Evolutionary conservation across 345 rosid species (phyloP), one percentile per base, ranked within the genome.

Genomic region (Corchorus capsularis): DNA sequence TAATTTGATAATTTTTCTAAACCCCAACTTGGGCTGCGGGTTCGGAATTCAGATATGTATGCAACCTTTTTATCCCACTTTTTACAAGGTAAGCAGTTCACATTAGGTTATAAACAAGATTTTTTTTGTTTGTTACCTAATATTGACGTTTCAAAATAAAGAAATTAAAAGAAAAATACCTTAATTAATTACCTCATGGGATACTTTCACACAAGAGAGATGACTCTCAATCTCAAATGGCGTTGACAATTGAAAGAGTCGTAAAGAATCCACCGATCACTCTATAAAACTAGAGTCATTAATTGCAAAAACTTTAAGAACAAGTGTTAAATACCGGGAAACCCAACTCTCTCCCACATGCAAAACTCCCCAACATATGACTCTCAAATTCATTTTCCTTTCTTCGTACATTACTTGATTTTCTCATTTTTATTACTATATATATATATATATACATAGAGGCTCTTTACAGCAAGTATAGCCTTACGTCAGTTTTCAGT

Each of bases 321-420:
- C 43, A 49, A 69, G 27, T 50, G 72, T 69, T n/a, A n/a, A 69
- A 39, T 39, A 5, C 41, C 17, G 46, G 32, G 10, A 34, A 34
- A 34, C 46, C 73, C 60, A 34, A 69, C 61, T 35, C 27, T 34
- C 47, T 45, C n/a, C n/a, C 27, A 69, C 73, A 69, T 52, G 73
- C 73, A 53, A 50, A 35, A 27, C 8, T 16, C 9, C 43, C n/a
- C n/a, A n/a, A n/a, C n/a, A n/a, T n/a, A n/a, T 14, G 34, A 14
- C 5, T 39, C 5, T 39, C 17, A 1, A 4, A 4, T 15, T 34
- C 59, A 8, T n/a, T 50, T 69, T 50, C 45, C 45, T 16, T 32
- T 32, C 8, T 3, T 15, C 0, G 1, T 15, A 49, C 41, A 0
- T 19, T 47, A 5, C 17, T 27, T 55, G 3, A 20, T 19, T 15